Percentiles rank a stretch among this genome's conserved stretches.
phyloP scores from a whole-genome alignment of 2,329 filamentous ascomycete genomes.

The Colletotrichum nymphaeae region DNA sequence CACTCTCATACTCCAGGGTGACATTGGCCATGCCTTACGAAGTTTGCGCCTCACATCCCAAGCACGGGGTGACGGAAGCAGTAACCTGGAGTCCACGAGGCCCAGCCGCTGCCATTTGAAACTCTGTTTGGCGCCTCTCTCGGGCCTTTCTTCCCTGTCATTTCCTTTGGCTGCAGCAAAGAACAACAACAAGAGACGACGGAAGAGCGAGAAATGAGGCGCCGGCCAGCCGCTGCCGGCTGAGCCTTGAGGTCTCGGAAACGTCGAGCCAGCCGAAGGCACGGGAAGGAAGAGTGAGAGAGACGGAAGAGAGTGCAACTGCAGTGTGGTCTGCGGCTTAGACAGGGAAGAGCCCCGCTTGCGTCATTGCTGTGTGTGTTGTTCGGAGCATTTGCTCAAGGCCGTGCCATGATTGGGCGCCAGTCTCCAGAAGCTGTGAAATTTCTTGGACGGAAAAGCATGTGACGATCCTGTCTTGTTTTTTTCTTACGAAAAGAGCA shows the following conservation, averaged over 20 bases:
- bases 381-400: constrained; percentile 27
- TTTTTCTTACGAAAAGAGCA: constrained; percentile 12
- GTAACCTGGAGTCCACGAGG: constrained; percentile 1
- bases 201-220: background rate
- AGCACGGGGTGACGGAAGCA: background rate
- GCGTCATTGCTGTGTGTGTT: constrained; percentile 25
- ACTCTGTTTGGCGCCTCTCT: constrained; percentile 1
- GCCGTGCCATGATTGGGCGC: constrained; percentile 13
- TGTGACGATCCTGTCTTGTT: constrained; percentile 24
- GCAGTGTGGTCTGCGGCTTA: constrained; percentile 2
- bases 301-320: too few relatives aligned
- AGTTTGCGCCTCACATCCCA: background rate
- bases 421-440: too few relatives aligned
- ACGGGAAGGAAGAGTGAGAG: background rate
- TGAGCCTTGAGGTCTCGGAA: constrained; percentile 1
- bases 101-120: constrained; percentile 23
- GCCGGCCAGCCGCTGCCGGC: constrained; percentile 14
- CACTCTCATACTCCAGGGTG: background rate
- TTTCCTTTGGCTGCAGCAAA: background rate
- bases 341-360: constrained; percentile 23
- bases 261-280: constrained; percentile 13
- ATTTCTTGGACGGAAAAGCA: constrained; percentile 17
- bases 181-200: too few relatives aligned
- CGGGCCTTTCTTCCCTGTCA: constrained; percentile 15
- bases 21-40: background rate